These are phyloP conservation scores for Tetraselmis chui DNA, from an alignment of 139 green algal genomes.

Conservation along the genomic window DNA sequence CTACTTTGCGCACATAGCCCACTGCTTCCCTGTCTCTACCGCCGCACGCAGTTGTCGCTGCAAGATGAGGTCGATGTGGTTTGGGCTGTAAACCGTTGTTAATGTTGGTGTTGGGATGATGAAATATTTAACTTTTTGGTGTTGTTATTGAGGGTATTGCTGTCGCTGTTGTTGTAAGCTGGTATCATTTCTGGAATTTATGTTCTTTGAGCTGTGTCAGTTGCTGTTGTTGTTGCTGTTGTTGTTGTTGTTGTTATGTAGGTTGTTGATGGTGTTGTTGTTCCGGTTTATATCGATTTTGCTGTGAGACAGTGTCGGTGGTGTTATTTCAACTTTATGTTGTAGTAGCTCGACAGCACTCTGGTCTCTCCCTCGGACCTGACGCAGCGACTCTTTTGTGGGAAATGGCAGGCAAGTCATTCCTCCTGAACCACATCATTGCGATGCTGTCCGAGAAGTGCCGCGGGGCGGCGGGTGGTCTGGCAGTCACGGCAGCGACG, in stretches of 20 bases:
- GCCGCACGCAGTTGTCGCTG: not conserved
- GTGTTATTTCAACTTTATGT: no score
- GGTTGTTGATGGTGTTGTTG: no score
- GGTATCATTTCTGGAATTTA: no score
- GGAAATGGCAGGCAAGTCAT: conserved; percentile 43
- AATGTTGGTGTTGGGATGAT: not conserved
- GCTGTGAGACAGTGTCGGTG: no score
- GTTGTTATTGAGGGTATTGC: not conserved
- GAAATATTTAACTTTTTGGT: not conserved
- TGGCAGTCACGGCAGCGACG: conserved; percentile 48
- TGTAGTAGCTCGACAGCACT: not conserved
- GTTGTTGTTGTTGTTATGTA: no score
- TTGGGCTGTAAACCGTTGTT: not conserved
- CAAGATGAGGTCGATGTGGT: not conserved
- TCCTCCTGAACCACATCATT: conserved; percentile 47
- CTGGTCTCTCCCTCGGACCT: not conserved
- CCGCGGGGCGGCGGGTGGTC: conserved; percentile 13
- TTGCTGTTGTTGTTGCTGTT: no score
- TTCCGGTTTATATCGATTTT: no score
- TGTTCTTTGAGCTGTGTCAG: no score
- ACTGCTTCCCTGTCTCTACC: not conserved
- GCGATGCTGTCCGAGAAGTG: conserved; percentile 25
- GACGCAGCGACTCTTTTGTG: not conserved
- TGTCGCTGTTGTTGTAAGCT: not conserved
- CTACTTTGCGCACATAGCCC: not conserved